Base-by-base conservation (phyloP, 1,139 yeast species). In the Candida freyschussii region DNA sequence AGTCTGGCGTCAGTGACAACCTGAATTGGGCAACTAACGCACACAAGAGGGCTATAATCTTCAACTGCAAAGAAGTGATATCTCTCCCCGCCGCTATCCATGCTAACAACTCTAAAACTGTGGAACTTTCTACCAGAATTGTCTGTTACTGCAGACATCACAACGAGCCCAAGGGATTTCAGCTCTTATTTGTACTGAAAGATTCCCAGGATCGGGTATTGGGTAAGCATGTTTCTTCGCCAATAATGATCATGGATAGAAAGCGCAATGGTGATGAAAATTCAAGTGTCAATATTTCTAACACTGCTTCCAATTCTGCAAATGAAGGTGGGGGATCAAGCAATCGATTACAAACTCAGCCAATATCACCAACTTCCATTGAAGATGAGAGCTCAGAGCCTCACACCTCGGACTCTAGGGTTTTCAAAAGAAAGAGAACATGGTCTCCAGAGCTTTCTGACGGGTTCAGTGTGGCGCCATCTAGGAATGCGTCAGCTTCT, bases 71-170 rank as follows among this genome's bases (percentile, higher is more conserved):
- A 48, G 96, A 91, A 57, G 71, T 89, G 21, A 72, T 85, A 27
- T 75, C 87, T 4, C 74, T 87, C 50, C 84, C 87, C 9, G 72
- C 82, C 13, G 78, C 80, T 18, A 64, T 65, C 23, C 27, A 47
- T 33, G 27, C 23, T 8, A 16, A 40, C 13, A 52, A 50, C 33
- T 59, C 58, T 5, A 63, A 77, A 45, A 65, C 70, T 10, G 60
- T 89, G 34, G 94, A 84, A 36, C 63, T 91, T 19, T 79, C 89
- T 21, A 80, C 95, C 11, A 74, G 98, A 60, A 78, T 91, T 27
- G 91, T 91, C 8, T 91, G 98, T 57, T 91, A 91, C 58, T 89
- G 96, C 60, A 77, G 97, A 48, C 98, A 91, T 58, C 97, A 91
- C 59, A 76, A 77, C 46, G 95, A 89, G 42, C 65, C 78, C 18